These are phyloP conservation scores for Plasmodium chabaudi DNA, from an alignment of 169 alveolate species.

Conservation along the genomic window DNA sequence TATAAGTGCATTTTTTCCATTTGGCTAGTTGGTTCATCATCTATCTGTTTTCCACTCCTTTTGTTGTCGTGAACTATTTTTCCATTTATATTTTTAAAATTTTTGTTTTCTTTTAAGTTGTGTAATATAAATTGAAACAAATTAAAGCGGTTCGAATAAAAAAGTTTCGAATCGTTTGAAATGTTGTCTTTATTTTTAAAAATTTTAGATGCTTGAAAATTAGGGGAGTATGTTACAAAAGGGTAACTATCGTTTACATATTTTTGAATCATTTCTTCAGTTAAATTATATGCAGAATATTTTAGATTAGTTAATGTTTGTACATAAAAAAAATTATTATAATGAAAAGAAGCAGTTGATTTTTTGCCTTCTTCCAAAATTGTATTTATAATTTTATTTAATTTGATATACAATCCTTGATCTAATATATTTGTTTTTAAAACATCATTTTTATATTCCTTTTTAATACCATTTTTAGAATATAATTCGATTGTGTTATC, in stretches of 20 bases:
- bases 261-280: slow-evolving; percentile 28
- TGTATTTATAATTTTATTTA: slow-evolving; percentile 12
- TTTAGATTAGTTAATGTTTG: slow-evolving; percentile 56
- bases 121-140: slow-evolving; percentile 1
- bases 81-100: background rate
- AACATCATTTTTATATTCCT: slow-evolving; percentile 24
- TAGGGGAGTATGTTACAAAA: slow-evolving; percentile 36
- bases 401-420: slow-evolving; percentile 7
- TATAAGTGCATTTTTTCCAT: too few relatives aligned
- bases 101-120: background rate
- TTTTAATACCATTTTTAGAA: slow-evolving; percentile 21
- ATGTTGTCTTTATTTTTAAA: slow-evolving; percentile 6
- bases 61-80: too few relatives aligned
- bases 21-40: too few relatives aligned
- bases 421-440: slow-evolving; percentile 7
- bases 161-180: background rate
- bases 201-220: slow-evolving; percentile 41
- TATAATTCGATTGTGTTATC: slow-evolving; percentile 15
- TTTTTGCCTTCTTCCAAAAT: slow-evolving; percentile 19
- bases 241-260: slow-evolving; percentile 61
- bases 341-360: slow-evolving; percentile 32
- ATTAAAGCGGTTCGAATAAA: slow-evolving; percentile 1
- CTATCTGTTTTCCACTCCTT: too few relatives aligned
- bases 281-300: slow-evolving; percentile 27
- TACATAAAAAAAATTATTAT: slow-evolving; percentile 53